Evolutionary conservation across 164 flowering plant species (phyloP), one percentile per base, ranked within the genome.

Genomic region (Chloranthus sessilifolius): DNA sequence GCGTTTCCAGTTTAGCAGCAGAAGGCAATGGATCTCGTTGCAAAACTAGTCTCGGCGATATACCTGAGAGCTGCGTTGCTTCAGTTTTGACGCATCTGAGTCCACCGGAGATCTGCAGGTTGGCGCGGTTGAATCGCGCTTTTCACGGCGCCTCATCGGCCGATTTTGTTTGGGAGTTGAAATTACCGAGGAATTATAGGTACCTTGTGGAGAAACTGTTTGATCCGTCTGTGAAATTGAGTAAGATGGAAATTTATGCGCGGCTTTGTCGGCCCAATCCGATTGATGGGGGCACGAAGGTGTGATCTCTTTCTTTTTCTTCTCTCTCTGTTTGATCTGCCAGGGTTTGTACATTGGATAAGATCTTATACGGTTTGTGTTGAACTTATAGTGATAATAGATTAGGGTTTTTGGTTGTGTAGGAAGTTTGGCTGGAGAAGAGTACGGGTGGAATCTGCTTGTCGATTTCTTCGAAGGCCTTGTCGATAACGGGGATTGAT

Each of bases 121-220:
- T 85, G 43, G 90, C 94, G 4, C 42, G 49, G 31, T 50, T 92
- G 44, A 92, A 74, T 59, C 72, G 83, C 30, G 74, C 89, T 16
- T 88, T 86, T 62, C 72, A 84, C 20, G 84, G 74, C 1, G 96
- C 95, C 34, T 75, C 96, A 3, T 73, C 73, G 12, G 94, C 99
- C 15, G 99, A 92, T 69, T 79, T 82, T 39, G 81, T 92, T 0
- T 88, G 96, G 99, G 91, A 88, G 17, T 72, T 84, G 2, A 88
- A 88, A 56, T 52, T 88, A 61, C 97, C 97, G 0, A n/a, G 46
- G 2, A 83, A 80, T 73, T 91, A 83, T 62, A 52, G 34, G 1
- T 41, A 48, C 31, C 61, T 91, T 40, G 20, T 76, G 2, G 49
- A 44, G 20, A 69, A 64, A 53, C 53, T 85, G 16, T 56, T 73